Evolutionary conservation across 768 basidiomycete species (phyloP), one percentile per base, ranked within the genome.

Genomic region (Rhodotorula taiwanensis): DNA sequence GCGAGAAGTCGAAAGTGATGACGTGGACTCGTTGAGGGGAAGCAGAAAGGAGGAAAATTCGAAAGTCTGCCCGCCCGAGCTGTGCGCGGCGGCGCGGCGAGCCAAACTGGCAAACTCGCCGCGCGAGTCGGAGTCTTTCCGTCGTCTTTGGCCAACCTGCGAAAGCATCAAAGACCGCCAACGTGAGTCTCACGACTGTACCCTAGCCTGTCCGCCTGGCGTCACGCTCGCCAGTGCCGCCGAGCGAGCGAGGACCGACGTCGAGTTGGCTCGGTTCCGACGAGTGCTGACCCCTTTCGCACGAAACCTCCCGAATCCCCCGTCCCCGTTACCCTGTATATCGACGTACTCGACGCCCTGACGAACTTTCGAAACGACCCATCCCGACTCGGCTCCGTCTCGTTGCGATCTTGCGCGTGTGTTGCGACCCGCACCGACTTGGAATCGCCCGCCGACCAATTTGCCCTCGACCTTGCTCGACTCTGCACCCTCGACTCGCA

Each of bases 191-290:
- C 15, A 14, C 47, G 30, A 21, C 30, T 50, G 20, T 10, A 21
- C 2, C 80, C 79, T 15, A 72, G 69, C 31, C 72, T 59, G 8
- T 60, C 54, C 28, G 25, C 9, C 30, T 36, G 8, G 8, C 31
- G 14, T 13, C 31, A 13, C 54, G 30, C 42, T n/a, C n/a, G n/a
- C n/a, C n/a, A n/a, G n/a, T n/a, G n/a, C n/a, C n/a, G n/a, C n/a
- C n/a, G n/a, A n/a, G n/a, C n/a, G n/a, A n/a, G n/a, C n/a, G n/a
- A n/a, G n/a, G n/a, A n/a, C n/a, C n/a, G n/a, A n/a, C n/a, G n/a
- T n/a, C n/a, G n/a, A n/a, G n/a, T n/a, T n/a, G n/a, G n/a, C n/a
- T n/a, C n/a, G n/a, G n/a, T n/a, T n/a, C n/a, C n/a, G n/a, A n/a
- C n/a, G n/a, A n/a, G n/a, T n/a, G n/a, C n/a, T n/a, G n/a, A n/a